Percentiles rank a stretch among this genome's conserved stretches.
phyloP scores from a whole-genome alignment of 768 basidiomycete species.

The Lactifluus rugatus region DNA sequence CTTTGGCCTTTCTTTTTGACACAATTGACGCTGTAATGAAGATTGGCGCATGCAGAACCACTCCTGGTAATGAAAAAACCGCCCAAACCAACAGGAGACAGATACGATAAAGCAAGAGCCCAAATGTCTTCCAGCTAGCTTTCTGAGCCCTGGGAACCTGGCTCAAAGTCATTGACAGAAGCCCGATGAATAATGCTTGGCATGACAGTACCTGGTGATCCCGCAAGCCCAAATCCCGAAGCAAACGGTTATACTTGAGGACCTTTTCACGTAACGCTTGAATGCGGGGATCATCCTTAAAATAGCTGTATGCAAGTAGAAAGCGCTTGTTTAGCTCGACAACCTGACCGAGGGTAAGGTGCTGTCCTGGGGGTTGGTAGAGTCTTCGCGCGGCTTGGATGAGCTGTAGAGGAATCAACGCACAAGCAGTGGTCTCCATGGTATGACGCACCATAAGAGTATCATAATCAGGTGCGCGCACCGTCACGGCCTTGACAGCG shows the following conservation, averaged over 20 bases:
- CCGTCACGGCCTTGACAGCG: slow-evolving; percentile 88
- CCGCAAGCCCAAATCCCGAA: slow-evolving; percentile 82
- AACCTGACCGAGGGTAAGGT: slow-evolving; percentile 87
- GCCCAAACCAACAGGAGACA: slow-evolving; percentile 73
- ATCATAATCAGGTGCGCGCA: slow-evolving; percentile 94
- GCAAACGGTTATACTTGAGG: slow-evolving; percentile 77
- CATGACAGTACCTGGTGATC: slow-evolving; percentile 69
- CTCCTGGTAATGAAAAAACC: slow-evolving; percentile 77
- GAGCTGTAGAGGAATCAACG: slow-evolving; percentile 39
- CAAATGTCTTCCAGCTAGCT: slow-evolving; percentile 75
- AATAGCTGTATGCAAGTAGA: slow-evolving; percentile 83
- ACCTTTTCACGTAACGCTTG: slow-evolving; percentile 71
- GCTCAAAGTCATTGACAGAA: neutral
- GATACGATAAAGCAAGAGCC: slow-evolving; percentile 74
- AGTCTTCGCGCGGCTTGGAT: slow-evolving; percentile 90
- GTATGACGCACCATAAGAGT: slow-evolving; percentile 75
- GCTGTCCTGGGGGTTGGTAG: slow-evolving; percentile 89
- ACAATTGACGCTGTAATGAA: slow-evolving; percentile 83
- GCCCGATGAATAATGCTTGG: neutral
- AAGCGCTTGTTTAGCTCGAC: slow-evolving; percentile 90
- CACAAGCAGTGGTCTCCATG: neutral
- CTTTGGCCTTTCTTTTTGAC: slow-evolving; percentile 81
- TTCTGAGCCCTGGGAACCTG: slow-evolving; percentile 82
- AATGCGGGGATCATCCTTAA: slow-evolving; percentile 85
- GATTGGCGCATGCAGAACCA: slow-evolving; percentile 84